Evolutionary conservation across 1,284 basidiomycete species (phyloP), one percentile per base, ranked within the genome.

Genomic region (Cryptococcus sp.): DNA sequence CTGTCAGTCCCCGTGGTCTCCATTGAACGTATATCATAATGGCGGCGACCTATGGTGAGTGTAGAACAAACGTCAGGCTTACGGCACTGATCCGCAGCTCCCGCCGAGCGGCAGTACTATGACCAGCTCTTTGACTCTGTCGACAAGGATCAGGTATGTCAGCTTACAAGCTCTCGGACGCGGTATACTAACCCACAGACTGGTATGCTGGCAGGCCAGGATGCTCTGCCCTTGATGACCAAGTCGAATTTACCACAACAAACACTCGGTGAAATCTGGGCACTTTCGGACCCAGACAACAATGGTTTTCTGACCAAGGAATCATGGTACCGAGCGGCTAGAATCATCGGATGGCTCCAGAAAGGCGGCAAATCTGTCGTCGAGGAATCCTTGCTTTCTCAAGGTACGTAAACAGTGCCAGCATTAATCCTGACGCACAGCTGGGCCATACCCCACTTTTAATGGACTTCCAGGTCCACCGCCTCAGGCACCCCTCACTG

Each of bases 211-310:
- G 87, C 87, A 18, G 89, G 90, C 62, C 87, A 90, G 55, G 84
- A 86, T 61, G 91, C 89, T 37, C 84, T 92, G 69, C 83, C 82
- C 66, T 78, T 91, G 51, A 88, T 93, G 64, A 79, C 82, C 54
- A 85, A 88, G 50, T 85, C 89, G 43, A 86, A 86, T 63, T 81
- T 94, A 50, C 76, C 83, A 25, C 84, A 88, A 7, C 77, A 80
- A n/a, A 80, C 82, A 32, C 84, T 98, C 53, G 91, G 92, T 40
- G 88, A 96, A 77, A 86, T 99, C 63, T 99, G 96, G 94, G 82
- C 80, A 49, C 77, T 98, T 55, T 86, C 92, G 39, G 96, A 99
- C 78, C 85, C 87, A 47, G 86, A 91, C 43, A 92, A 96, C 78
- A 88, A 88, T 57, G 93, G 93, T 3, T 91, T 87, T 76, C 81